Evolutionary conservation across 306 rosid genomes (phyloP), one percentile per base, ranked within the genome.

Genomic region (Dryas octopetala): DNA sequence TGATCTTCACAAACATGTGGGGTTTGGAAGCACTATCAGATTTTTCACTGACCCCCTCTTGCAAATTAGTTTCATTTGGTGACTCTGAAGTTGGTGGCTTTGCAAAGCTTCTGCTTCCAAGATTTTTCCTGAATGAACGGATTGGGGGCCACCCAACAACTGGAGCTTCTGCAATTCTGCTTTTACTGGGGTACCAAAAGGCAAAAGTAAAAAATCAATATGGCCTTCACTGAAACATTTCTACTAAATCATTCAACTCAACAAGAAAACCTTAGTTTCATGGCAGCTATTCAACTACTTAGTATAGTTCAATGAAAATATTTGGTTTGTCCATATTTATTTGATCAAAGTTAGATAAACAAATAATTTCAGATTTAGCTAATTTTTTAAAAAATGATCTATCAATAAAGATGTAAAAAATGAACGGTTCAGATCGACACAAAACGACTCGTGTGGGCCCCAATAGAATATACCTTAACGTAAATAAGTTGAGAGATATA

Each of bases 111-210:
- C 83, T 83, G 74, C 79, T 83, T 52, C 86, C 89, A 74, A 88
- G 70, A 74, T 86, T 93, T 88, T 85, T 93, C 83, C 98, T 84
- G 68, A 55, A 89, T 0, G 96, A 91, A 43, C 96, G 86, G 82
- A 93, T 82, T 43, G 98, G 98, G 53, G 98, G 98, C 98, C 98
- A 93, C 47, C 98, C 98, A 57, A 93, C 91, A 19, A 87, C 93
- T 73, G 92, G 67, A 62, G 86, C 87, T 58, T 87, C 71, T 71
- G 88, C 82, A 62, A 75, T 87, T 87, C 92, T 91, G 81, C 63
- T 76, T 87, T 79, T 46, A 55, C 75, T 71, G 75, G 16, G 41
- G 32, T 17, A 54, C 50, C 38, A 53, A 41, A 45, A 44, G n/a
- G 45, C 52, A 59, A 11, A 59, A 59, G 17, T 55, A 16, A 0